Conservation (phyloP, 352 stramenopile genomes). For the Nothophytophthora sp. region DNA sequence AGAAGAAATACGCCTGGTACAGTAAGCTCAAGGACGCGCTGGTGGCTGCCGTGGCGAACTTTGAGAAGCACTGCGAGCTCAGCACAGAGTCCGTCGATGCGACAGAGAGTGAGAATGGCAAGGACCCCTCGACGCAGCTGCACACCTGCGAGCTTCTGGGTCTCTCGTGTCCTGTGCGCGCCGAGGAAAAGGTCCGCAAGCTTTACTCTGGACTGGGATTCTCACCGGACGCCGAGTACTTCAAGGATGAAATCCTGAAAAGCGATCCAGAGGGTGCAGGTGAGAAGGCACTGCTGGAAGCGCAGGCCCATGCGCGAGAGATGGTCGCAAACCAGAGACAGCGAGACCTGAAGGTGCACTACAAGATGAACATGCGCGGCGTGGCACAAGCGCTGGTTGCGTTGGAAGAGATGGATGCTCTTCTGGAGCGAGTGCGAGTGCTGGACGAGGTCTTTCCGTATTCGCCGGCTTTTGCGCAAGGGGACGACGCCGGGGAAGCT, state of each 20-base stretch:
- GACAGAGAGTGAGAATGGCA: not conserved
- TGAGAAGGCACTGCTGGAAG: constrained; percentile 62
- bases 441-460: constrained; percentile 30
- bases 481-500: not conserved
- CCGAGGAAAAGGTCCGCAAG: constrained; percentile 36
- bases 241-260: constrained; percentile 66
- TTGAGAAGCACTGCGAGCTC: constrained; percentile 28
- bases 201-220: constrained; percentile 67
- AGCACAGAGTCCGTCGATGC: not conserved
- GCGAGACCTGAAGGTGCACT: constrained; percentile 57
- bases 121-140: not conserved
- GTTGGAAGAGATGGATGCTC: constrained; percentile 61
- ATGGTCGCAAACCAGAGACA: constrained; percentile 50
- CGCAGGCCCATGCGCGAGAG: constrained; percentile 44
- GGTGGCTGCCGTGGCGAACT: constrained; percentile 27
- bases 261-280: constrained; percentile 63
- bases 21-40: constrained; percentile 77
- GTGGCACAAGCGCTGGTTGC: constrained; percentile 56
- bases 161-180: constrained; percentile 49
- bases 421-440: constrained; percentile 34
- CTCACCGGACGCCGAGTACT: constrained; percentile 39
- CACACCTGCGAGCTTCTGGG: constrained; percentile 46
- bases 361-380: constrained; percentile 51
- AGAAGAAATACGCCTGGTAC: constrained; percentile 83
- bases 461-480: not conserved